These are phyloP conservation scores for Diaporthe batatas DNA, from an alignment of 2,329 filamentous ascomycete species.

Conservation along the genomic window DNA sequence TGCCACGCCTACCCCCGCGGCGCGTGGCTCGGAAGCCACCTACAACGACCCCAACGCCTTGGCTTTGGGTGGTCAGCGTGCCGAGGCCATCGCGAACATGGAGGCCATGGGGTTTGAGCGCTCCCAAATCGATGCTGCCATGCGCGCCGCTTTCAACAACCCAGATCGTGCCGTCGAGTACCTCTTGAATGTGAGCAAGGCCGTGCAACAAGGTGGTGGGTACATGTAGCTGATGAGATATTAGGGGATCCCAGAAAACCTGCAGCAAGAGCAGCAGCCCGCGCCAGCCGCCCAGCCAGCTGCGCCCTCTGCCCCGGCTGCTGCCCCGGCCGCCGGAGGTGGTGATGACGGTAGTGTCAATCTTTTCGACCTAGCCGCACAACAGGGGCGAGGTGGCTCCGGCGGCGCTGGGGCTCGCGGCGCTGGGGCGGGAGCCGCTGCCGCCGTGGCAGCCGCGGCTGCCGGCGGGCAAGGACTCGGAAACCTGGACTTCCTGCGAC, in stretches of 20 bases:
- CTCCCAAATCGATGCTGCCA: slow-evolving; percentile 88
- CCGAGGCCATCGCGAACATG: slow-evolving; percentile 90
- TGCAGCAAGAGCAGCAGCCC: slow-evolving; percentile 68
- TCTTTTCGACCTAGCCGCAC: slow-evolving; percentile 92
- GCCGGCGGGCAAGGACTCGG: slow-evolving; percentile 69
- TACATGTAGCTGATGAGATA: slow-evolving; percentile 24
- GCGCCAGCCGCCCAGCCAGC: slow-evolving; percentile 52
- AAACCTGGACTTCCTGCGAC: slow-evolving; percentile 92
- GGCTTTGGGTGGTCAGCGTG: slow-evolving; percentile 85
- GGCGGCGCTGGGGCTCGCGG: slow-evolving; percentile 59
- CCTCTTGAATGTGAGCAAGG: slow-evolving; percentile 79
- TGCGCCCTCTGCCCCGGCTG: slow-evolving; percentile 56
- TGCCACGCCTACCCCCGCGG: slow-evolving; percentile 68
- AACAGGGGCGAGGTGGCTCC: slow-evolving; percentile 68
- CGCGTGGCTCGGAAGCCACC: slow-evolving; percentile 56
- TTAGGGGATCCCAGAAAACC: slow-evolving; percentile 90
- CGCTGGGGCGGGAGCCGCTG: slow-evolving; percentile 64
- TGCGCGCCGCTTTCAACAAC: slow-evolving; percentile 97
- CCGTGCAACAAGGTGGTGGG: not conserved
- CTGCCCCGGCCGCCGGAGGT: slow-evolving; percentile 57
- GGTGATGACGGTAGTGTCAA: slow-evolving; percentile 82
- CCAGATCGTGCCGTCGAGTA: slow-evolving; percentile 98
- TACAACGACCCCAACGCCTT: slow-evolving; percentile 83
- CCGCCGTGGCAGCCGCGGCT: slow-evolving; percentile 59
- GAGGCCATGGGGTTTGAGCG: slow-evolving; percentile 97